Evolutionary conservation across 1,284 basidiomycete species (phyloP).

Genomic region (Farysia itapuensis): DNA sequence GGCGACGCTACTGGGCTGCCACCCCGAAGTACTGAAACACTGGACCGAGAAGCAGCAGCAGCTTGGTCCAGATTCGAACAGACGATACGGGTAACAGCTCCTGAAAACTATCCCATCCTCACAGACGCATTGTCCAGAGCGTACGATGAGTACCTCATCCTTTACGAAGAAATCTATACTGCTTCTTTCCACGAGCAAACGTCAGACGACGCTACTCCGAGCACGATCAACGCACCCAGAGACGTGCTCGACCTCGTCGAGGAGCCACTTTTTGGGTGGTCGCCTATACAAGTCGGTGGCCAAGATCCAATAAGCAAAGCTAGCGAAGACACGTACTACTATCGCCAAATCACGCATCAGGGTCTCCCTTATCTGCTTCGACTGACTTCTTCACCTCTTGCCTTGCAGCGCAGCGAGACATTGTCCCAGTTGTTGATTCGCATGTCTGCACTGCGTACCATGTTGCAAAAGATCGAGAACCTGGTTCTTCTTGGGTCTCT

Average conservation of each 20-base stretch:
- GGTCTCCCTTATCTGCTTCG: constrained; percentile 36
- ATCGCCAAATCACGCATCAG: constrained; percentile 27
- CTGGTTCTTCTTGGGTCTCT: constrained; percentile 13
- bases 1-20: no score
- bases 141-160: constrained; percentile 22
- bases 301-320: not conserved
- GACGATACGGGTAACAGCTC: constrained; percentile 21
- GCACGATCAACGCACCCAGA: constrained; percentile 11
- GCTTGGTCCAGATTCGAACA: constrained; percentile 14
- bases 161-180: constrained; percentile 23
- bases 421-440: constrained; percentile 16
- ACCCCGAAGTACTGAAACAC: no score
- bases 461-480: constrained; percentile 24
- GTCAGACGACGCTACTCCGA: not conserved
- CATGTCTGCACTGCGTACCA: constrained; percentile 7
- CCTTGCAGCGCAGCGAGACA: constrained; percentile 16
- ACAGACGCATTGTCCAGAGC: constrained; percentile 17
- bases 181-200: constrained; percentile 9
- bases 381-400: constrained; percentile 10
- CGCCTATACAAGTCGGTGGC: constrained; percentile 1
- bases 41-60: constrained; percentile 4
- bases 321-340: constrained; percentile 5
- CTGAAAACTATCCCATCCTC: constrained; percentile 27
- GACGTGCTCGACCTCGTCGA: constrained; percentile 1
- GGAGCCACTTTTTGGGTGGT: constrained; percentile 21